A percentile compares a stretch with the other conserved stretches of the same genome.
Evolutionary conservation across 139 green algal species (phyloP).

Genomic region (Tetratostichococcus sp.): DNA sequence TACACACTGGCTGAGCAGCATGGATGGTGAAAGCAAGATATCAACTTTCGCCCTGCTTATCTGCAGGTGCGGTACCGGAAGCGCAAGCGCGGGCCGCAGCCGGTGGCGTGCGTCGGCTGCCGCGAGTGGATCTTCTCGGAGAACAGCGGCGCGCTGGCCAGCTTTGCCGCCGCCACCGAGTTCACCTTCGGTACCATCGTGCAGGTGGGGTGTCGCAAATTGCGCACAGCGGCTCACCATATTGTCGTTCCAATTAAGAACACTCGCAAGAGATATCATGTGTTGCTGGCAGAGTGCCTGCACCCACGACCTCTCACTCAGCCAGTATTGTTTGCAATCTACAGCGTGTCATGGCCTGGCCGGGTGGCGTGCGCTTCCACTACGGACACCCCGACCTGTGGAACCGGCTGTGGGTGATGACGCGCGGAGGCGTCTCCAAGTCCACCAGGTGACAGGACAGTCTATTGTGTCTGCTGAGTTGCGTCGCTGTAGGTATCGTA

Average conservation of each 20-base stretch:
- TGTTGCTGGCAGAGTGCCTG: too few relatives aligned
- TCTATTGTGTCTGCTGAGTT: too few relatives aligned
- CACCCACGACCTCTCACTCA: too few relatives aligned
- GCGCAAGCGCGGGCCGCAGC: slow-evolving; percentile 2
- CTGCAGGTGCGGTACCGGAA: neutral
- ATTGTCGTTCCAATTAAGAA: too few relatives aligned
- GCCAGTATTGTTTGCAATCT: too few relatives aligned
- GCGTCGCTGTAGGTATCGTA: too few relatives aligned
- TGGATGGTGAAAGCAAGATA: too few relatives aligned
- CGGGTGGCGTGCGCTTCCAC: slow-evolving; percentile 71
- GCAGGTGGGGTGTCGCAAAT: too few relatives aligned
- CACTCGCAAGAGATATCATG: too few relatives aligned
- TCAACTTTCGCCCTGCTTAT: too few relatives aligned
- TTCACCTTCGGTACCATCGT: slow-evolving; percentile 80
- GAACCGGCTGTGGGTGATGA: slow-evolving; percentile 83
- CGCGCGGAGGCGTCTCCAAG: slow-evolving; percentile 63
- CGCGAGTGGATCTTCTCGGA: slow-evolving; percentile 67
- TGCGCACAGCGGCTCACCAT: too few relatives aligned
- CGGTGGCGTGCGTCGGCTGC: slow-evolving; percentile 59
- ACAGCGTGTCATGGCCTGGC: slow-evolving; percentile 66
- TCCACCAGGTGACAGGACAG: slow-evolving; percentile 31
- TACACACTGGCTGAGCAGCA: too few relatives aligned
- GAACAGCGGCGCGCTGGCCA: slow-evolving; percentile 53
- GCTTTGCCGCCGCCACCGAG: slow-evolving; percentile 68
- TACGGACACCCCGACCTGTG: slow-evolving; percentile 93